Conservation (phyloP, 2,329 filamentous ascomycete species). For the Colletotrichum filicis region DNA sequence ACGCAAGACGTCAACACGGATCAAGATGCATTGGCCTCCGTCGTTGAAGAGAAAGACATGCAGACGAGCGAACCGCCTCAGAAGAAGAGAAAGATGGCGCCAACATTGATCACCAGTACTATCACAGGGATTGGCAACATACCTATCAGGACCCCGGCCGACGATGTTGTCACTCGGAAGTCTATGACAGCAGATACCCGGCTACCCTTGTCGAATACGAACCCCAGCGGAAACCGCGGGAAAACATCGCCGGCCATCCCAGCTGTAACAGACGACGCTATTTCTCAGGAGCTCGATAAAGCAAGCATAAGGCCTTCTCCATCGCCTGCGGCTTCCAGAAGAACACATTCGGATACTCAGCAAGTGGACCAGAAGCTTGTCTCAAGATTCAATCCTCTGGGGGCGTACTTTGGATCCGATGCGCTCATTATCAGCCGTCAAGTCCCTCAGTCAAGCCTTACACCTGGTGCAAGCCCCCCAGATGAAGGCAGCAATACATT, state of each 20-base stretch:
- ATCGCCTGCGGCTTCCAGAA: background rate
- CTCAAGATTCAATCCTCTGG: slow-evolving; percentile 16
- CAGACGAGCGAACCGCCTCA: slow-evolving; percentile 31
- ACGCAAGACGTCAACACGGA: slow-evolving; percentile 9
- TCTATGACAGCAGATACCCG: background rate
- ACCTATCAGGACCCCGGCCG: slow-evolving; percentile 16
- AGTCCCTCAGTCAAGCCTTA: slow-evolving; percentile 21
- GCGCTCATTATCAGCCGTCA: slow-evolving; percentile 38
- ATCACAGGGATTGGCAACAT: slow-evolving; percentile 33
- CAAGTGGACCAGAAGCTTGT: background rate
- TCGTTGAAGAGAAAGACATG: background rate
- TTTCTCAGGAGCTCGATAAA: background rate
- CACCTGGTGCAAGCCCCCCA: background rate
- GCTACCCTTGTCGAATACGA: background rate
- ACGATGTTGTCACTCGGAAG: slow-evolving; percentile 11
- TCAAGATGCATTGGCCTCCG: background rate
- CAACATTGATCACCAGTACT: slow-evolving; percentile 36
- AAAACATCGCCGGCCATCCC: background rate
- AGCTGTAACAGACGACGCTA: too few relatives aligned
- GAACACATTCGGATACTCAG: background rate
- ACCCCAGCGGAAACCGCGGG: background rate
- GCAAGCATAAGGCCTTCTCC: background rate
- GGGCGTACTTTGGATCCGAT: slow-evolving; percentile 50
- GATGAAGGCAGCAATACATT: slow-evolving; percentile 15
- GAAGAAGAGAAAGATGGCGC: slow-evolving; percentile 44